A percentile compares a stretch with the other conserved stretches of the same genome.
Evolutionary conservation across 768 basidiomycete species (phyloP).

Genomic region (Auricularia cornea): DNA sequence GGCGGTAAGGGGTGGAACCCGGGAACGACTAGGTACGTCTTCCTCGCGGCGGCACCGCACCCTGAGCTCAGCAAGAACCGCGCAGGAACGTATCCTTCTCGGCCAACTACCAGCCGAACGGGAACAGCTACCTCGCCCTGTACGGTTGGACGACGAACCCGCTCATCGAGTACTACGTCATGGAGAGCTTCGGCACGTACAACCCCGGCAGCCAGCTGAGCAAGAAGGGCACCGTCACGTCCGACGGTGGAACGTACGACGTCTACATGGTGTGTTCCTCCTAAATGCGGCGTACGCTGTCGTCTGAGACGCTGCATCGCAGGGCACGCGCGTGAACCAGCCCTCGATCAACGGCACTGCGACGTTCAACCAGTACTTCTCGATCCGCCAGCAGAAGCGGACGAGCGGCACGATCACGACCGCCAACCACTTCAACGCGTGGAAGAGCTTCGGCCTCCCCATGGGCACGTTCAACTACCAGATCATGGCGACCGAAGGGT

Average conservation of each 20-base stretch:
- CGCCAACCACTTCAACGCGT: background rate
- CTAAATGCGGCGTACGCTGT: background rate
- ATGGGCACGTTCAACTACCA: background rate
- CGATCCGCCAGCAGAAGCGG: slow-evolving; percentile 1
- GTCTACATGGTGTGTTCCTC: background rate
- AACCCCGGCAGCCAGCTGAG: slow-evolving; percentile 4
- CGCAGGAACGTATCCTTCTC: slow-evolving; percentile 1
- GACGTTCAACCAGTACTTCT: slow-evolving; percentile 7
- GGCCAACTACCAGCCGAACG: background rate
- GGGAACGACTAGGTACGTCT: slow-evolving; percentile 3
- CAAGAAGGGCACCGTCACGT: slow-evolving; percentile 7
- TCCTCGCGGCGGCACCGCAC: background rate
- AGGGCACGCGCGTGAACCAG: slow-evolving; percentile 5
- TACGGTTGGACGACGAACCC: slow-evolving; percentile 6
- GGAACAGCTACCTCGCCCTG: background rate
- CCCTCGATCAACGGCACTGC: slow-evolving; percentile 7
- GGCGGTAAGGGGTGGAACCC: slow-evolving; percentile 10
- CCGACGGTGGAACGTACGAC: slow-evolving; percentile 10
- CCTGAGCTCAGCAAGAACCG: background rate
- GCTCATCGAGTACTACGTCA: slow-evolving; percentile 8
- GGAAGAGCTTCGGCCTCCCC: background rate
- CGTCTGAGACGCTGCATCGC: background rate
- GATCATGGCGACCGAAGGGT: background rate
- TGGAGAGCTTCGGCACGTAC: slow-evolving; percentile 7
- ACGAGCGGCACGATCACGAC: slow-evolving; percentile 25